Evolutionary conservation across 768 basidiomycete species (phyloP).

Genomic region (Lentinus brumalis): DNA sequence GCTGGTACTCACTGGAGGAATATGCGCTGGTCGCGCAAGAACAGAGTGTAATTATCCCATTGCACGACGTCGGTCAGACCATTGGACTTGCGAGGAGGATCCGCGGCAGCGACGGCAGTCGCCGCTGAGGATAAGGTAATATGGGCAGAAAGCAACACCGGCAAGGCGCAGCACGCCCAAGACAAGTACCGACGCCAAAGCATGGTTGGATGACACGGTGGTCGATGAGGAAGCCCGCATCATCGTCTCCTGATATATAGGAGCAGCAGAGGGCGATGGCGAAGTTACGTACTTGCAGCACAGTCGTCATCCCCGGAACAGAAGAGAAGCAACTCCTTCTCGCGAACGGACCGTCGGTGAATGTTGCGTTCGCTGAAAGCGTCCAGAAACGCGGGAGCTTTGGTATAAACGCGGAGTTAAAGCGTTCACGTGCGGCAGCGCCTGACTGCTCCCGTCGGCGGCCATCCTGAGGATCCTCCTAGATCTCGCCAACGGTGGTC

Average conservation of each 20-base stretch:
- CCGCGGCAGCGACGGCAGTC: conserved; percentile 9
- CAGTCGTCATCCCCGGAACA: not conserved
- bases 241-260: not conserved
- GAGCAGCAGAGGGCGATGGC: not conserved
- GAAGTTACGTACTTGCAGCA: not conserved
- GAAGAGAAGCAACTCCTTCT: not conserved
- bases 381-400: not conserved
- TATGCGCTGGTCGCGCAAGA: conserved; percentile 67
- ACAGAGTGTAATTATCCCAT: conserved; percentile 74
- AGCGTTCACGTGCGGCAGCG: not conserved
- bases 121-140: conserved; percentile 10
- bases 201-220: not conserved
- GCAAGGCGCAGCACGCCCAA: conserved; percentile 15
- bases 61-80: conserved; percentile 40
- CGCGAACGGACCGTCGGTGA: not conserved
- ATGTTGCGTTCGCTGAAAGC: not conserved
- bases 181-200: conserved; percentile 3
- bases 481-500: too few species aligned
- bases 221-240: not conserved
- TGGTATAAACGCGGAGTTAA: too few species aligned
- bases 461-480: not conserved
- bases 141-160: conserved; percentile 3
- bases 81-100: conserved; percentile 30
- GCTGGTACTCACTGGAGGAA: conserved; percentile 62
- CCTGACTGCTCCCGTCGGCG: not conserved